Percentiles rank a stretch among this genome's conserved stretches.
These are phyloP conservation scores for Aphanomyces euteiches DNA, from an alignment of 352 stramenopile genomes.

Conservation along the genomic window DNA sequence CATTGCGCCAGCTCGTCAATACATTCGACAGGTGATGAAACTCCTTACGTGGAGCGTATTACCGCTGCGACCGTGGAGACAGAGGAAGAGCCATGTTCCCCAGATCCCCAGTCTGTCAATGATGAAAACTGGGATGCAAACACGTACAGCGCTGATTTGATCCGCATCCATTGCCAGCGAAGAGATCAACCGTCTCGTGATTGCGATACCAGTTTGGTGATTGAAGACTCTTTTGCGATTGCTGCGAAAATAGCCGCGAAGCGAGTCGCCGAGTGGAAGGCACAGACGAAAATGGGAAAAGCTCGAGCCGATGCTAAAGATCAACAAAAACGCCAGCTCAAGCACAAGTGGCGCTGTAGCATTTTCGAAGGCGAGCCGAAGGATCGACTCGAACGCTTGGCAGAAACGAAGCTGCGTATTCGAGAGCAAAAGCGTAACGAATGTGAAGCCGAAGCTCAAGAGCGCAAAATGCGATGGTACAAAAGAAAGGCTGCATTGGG, in stretches of 20 bases:
- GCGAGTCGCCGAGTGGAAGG: not conserved
- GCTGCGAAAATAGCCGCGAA: constrained; percentile 3
- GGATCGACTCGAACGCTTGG: not conserved
- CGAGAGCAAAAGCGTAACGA: not conserved
- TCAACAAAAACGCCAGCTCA: not conserved
- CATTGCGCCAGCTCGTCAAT: no score
- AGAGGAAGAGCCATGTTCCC: no score
- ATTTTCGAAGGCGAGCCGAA: not conserved
- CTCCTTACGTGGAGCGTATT: no score
- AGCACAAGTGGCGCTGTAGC: not conserved
- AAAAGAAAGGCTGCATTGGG: not conserved
- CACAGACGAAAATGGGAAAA: not conserved
- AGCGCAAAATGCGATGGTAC: not conserved
- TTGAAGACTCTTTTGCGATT: not conserved
- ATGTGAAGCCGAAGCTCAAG: not conserved
- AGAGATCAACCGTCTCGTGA: not conserved
- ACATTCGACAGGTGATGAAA: no score
- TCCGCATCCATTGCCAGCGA: not conserved
- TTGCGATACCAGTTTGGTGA: not conserved
- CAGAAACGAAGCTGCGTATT: not conserved
- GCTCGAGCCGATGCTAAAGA: not conserved
- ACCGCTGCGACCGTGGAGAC: no score
- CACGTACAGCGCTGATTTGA: not conserved
- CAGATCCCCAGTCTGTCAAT: no score
- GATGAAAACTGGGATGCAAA: no score